A percentile compares a stretch with the other conserved stretches of the same genome.
Conservation (phyloP, 2,329 filamentous ascomycete genomes). For the Diaporthe sp. region DNA sequence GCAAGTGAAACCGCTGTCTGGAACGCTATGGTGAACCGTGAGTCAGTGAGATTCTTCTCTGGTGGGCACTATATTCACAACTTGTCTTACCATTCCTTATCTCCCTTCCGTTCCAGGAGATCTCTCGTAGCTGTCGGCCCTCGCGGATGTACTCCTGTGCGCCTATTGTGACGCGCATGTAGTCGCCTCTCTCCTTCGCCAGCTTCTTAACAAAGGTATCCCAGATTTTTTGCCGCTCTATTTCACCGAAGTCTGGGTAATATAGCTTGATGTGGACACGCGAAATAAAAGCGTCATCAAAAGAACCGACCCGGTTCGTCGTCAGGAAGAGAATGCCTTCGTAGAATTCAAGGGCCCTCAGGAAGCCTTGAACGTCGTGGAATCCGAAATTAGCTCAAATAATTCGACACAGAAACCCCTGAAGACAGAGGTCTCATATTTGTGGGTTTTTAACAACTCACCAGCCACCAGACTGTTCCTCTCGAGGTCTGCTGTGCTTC, state of each 20-base stretch:
- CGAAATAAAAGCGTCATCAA: slow-evolving; percentile 50
- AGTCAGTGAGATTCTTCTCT: too few relatives aligned
- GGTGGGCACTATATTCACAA: too few relatives aligned
- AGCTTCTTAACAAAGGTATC: slow-evolving; percentile 46
- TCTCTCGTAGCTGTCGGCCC: slow-evolving; percentile 40
- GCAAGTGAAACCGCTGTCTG: slow-evolving; percentile 29
- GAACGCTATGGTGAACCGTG: slow-evolving; percentile 16
- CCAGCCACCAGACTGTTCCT: slow-evolving; percentile 49
- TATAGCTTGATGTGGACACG: slow-evolving; percentile 47
- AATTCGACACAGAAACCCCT: too few relatives aligned
- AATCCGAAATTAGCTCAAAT: too few relatives aligned
- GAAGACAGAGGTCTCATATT: too few relatives aligned
- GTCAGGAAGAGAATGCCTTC: slow-evolving; percentile 49
- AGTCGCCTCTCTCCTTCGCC: too few relatives aligned
- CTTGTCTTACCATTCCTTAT: slow-evolving; percentile 14
- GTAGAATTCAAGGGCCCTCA: slow-evolving; percentile 47
- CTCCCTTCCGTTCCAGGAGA: slow-evolving; percentile 33
- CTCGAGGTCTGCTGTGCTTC: slow-evolving; percentile 44
- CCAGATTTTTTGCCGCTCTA: slow-evolving; percentile 46
- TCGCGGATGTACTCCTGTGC: slow-evolving; percentile 42
- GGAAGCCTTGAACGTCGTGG: slow-evolving; percentile 43
- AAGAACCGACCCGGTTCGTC: slow-evolving; percentile 46
- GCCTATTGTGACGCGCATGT: slow-evolving; percentile 42
- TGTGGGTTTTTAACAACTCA: too few relatives aligned
- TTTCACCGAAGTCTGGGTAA: slow-evolving; percentile 46